phyloP scores from a whole-genome alignment of 805 yeast genomes.

The Starmerella potacharoeniae region DNA sequence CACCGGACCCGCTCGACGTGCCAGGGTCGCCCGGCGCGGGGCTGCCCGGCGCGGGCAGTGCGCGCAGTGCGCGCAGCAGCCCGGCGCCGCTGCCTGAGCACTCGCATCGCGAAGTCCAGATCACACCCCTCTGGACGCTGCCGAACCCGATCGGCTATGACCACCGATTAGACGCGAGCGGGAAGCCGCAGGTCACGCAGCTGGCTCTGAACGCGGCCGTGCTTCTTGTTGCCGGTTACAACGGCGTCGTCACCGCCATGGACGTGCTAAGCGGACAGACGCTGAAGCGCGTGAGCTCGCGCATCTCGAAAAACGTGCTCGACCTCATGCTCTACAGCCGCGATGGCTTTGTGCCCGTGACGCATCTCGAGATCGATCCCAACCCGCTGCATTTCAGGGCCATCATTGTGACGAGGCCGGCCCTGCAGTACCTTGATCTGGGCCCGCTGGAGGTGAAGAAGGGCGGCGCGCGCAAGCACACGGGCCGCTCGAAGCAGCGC shows the following conservation, averaged over 20 bases:
- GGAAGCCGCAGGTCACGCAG: slow-evolving; percentile 21
- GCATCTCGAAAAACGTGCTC: slow-evolving; percentile 23
- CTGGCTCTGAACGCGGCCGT: slow-evolving; percentile 27
- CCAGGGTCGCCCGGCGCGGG: background rate
- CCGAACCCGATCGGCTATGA: slow-evolving; percentile 15
- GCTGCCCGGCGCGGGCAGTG: background rate
- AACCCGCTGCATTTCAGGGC: slow-evolving; percentile 26
- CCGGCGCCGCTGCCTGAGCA: too few species aligned
- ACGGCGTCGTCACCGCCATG: slow-evolving; percentile 24
- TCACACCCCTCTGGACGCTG: slow-evolving; percentile 8
- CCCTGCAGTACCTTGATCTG: slow-evolving; percentile 26
- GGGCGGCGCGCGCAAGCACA: background rate
- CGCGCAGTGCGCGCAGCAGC: too few species aligned
- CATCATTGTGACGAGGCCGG: slow-evolving; percentile 22
- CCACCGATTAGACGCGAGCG: slow-evolving; percentile 2
- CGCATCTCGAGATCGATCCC: slow-evolving; percentile 25
- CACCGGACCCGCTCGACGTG: too few species aligned
- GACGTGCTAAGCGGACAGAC: slow-evolving; percentile 25
- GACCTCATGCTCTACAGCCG: slow-evolving; percentile 18
- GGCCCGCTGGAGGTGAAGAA: slow-evolving; percentile 13
- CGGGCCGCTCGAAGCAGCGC: background rate
- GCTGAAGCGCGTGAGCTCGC: slow-evolving; percentile 24
- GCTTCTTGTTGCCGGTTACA: slow-evolving; percentile 23
- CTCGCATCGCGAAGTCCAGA: background rate
- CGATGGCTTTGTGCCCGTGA: slow-evolving; percentile 22